phyloP scores from a whole-genome alignment of 108 stramenopile genomes.

The Pseudonitzschia delicatissima region DNA sequence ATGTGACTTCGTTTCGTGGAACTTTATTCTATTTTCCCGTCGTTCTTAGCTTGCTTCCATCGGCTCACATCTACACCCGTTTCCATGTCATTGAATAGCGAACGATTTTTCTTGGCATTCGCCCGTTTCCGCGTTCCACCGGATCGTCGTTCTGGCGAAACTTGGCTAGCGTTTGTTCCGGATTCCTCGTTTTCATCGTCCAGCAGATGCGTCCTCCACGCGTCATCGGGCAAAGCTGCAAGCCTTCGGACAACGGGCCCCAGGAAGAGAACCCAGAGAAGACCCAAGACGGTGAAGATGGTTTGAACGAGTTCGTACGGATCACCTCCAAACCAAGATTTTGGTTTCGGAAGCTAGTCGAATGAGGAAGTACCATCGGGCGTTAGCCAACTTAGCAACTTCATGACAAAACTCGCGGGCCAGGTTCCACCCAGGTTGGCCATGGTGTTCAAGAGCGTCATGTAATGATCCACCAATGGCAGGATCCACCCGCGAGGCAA shows the following conservation, averaged over 20 bases:
- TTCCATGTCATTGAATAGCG: constrained; percentile 2
- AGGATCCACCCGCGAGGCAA: constrained; percentile 93
- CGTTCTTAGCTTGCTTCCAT: constrained; percentile 6
- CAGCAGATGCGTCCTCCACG: constrained; percentile 82
- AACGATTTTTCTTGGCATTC: background rate
- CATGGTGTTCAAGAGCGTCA: constrained; percentile 98
- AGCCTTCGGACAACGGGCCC: constrained; percentile 54
- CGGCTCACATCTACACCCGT: background rate
- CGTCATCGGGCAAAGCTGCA: constrained; percentile 75
- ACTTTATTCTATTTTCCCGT: constrained; percentile 13
- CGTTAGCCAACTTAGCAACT: constrained; percentile 55
- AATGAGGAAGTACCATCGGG: constrained; percentile 23
- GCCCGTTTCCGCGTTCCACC: background rate
- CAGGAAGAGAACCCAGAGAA: constrained; percentile 68
- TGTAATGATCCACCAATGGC: constrained; percentile 98
- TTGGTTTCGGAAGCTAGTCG: constrained; percentile 10
- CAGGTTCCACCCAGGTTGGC: constrained; percentile 94
- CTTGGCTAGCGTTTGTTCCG: background rate
- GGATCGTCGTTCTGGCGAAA: background rate
- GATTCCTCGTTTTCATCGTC: constrained; percentile 22
- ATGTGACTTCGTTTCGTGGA: too few relatives aligned
- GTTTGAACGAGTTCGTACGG: constrained; percentile 73
- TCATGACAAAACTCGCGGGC: constrained; percentile 85
- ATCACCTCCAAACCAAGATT: constrained; percentile 56
- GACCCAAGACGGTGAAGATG: constrained; percentile 60